Conservation (phyloP, 2,329 filamentous ascomycete genomes). For the Fusarium pininemorale region DNA sequence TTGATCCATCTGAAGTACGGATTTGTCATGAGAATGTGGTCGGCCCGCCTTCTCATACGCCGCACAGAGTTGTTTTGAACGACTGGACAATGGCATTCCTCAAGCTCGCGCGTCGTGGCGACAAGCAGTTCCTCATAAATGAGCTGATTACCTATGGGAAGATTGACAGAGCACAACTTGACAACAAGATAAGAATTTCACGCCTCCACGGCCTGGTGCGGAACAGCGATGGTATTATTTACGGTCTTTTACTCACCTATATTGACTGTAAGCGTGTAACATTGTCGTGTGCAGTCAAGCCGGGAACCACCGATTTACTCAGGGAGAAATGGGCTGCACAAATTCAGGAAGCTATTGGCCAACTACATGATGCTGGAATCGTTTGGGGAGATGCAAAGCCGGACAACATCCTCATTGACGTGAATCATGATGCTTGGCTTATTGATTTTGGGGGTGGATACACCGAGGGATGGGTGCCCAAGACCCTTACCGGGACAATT, state of each 20-base stretch:
- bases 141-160: not conserved
- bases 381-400: not conserved
- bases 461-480: not conserved
- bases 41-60: not conserved
- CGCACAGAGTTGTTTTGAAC: not conserved
- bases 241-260: not conserved
- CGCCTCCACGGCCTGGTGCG: not conserved
- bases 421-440: not conserved
- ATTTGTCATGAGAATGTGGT: fast-evolving
- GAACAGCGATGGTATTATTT: fast-evolving
- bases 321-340: not conserved
- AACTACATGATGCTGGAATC: not conserved
- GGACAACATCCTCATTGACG: not conserved
- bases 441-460: constrained; percentile 1
- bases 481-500: not conserved
- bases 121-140: not conserved
- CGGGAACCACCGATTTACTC: too few species aligned
- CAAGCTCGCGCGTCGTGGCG: not conserved
- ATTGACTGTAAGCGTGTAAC: not conserved
- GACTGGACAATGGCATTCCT: not conserved
- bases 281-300: not conserved
- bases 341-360: not conserved
- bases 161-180: not conserved
- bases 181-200: fast-evolving
- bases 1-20: not conserved